phyloP scores from a whole-genome alignment of 805 yeast species.

The Saturnispora sanitii region DNA sequence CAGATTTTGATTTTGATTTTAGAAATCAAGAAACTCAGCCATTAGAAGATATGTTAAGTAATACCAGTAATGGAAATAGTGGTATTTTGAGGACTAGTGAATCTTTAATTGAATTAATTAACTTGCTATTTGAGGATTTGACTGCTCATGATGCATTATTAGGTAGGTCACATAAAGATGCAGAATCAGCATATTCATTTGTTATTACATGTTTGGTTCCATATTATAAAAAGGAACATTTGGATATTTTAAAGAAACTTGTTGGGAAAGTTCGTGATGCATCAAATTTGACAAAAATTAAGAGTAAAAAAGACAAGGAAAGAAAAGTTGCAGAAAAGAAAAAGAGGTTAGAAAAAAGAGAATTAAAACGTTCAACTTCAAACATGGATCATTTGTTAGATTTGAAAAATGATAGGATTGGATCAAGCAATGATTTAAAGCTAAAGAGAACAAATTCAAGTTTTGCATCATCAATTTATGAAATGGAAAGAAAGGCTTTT shows the following conservation, averaged over 20 bases:
- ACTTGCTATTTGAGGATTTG: constrained; percentile 22
- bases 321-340: background rate
- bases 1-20: constrained; percentile 23
- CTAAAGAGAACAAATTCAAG: constrained; percentile 21
- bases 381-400: background rate
- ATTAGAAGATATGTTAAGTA: background rate
- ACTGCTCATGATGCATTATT: constrained; percentile 27
- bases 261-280: constrained; percentile 25
- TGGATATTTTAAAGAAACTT: constrained; percentile 20
- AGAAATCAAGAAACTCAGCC: constrained; percentile 8
- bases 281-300: constrained; percentile 13
- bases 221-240: constrained; percentile 21
- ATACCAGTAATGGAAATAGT: background rate
- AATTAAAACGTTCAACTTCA: background rate
- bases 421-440: constrained; percentile 13
- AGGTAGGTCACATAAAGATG: constrained; percentile 20
- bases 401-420: constrained; percentile 2
- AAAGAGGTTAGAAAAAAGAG: constrained; percentile 5
- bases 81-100: background rate
- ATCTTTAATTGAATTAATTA: constrained; percentile 13
- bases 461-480: constrained; percentile 13
- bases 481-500: constrained; percentile 25
- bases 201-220: constrained; percentile 24
- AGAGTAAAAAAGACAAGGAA: constrained; percentile 6
- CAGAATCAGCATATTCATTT: constrained; percentile 22